Conservation (phyloP, 345 rosid genomes). For the Reutealis trisperma region DNA sequence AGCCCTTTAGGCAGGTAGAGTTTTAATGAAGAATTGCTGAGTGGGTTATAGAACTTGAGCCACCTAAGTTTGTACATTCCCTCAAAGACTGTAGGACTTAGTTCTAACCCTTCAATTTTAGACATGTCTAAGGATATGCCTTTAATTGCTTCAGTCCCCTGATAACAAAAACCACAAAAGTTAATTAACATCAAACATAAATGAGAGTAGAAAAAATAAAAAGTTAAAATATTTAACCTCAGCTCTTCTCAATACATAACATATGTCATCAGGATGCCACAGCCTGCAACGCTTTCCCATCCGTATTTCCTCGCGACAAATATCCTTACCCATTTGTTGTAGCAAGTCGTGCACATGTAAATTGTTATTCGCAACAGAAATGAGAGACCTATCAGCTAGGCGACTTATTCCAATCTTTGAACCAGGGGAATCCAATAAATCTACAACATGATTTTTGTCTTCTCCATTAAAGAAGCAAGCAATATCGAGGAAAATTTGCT, state of each 20-base stretch:
- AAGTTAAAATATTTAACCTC: neutral
- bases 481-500: neutral
- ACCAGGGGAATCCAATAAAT: neutral
- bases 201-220: too few relatives aligned
- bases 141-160: slow-evolving; percentile 3
- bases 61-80: neutral
- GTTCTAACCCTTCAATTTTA: neutral
- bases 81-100: neutral
- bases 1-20: neutral
- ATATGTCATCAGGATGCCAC: neutral
- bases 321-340: neutral
- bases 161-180: neutral
- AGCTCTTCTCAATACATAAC: neutral
- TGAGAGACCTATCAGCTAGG: neutral
- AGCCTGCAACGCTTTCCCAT: neutral
- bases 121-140: slow-evolving; percentile 1
- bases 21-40: neutral
- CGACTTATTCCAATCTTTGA: neutral
- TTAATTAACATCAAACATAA: neutral
- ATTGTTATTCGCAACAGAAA: neutral
- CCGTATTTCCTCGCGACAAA: neutral
- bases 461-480: neutral
- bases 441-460: neutral
- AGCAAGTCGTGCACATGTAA: slow-evolving; percentile 7
- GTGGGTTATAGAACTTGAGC: neutral